Conservation (phyloP, 1,284 basidiomycete genomes). For the Peniophora sp. region DNA sequence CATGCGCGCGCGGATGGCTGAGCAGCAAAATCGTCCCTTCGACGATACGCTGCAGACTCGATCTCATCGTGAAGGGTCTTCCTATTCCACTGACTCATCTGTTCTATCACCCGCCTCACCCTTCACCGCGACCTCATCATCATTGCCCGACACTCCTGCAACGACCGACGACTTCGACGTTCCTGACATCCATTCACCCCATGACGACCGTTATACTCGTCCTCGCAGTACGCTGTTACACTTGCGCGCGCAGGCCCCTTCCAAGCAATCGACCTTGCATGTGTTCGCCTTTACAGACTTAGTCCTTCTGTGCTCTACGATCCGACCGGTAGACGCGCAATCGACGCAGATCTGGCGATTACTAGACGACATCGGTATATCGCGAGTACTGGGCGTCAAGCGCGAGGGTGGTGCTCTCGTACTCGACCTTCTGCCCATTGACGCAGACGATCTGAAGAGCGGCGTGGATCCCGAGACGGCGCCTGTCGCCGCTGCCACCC, state of each 20-base stretch:
- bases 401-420: constrained; percentile 21
- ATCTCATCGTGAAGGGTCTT: neutral
- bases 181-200: neutral
- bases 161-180: constrained; percentile 1
- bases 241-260: constrained; percentile 8
- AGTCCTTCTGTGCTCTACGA: constrained; percentile 30
- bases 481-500: constrained; percentile 26
- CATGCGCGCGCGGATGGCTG: neutral
- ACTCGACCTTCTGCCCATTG: constrained; percentile 50
- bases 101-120: neutral
- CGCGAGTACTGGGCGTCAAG: constrained; percentile 42
- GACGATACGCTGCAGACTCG: neutral
- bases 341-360: constrained; percentile 27
- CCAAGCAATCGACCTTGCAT: constrained; percentile 19
- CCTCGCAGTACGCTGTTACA: constrained; percentile 2
- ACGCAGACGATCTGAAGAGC: constrained; percentile 31
- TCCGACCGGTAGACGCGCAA: constrained; percentile 11
- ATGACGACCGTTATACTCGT: neutral
- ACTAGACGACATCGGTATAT: constrained; percentile 45
- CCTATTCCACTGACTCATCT: neutral
- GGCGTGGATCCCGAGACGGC: constrained; percentile 32
- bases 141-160: constrained; percentile 1
- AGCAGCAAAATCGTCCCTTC: neutral
- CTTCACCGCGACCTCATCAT: constrained; percentile 7
- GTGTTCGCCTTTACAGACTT: constrained; percentile 49